Evolutionary conservation across 2,329 filamentous ascomycete genomes (phyloP).

Genomic region (Ustilaginoidea virens): DNA sequence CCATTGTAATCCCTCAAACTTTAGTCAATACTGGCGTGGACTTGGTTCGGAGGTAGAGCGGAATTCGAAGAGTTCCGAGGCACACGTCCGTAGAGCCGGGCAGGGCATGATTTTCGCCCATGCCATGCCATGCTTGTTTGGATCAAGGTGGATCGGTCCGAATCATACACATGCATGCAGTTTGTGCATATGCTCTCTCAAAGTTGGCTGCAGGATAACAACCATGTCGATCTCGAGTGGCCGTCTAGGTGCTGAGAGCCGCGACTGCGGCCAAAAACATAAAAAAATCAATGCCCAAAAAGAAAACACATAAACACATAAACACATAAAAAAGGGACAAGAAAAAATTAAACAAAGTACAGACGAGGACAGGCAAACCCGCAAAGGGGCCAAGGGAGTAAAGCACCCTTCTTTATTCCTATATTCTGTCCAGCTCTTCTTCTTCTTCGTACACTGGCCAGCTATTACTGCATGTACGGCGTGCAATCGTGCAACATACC

Average conservation of each 20-base stretch:
- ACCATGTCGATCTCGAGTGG: no score
- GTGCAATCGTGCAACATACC: not conserved
- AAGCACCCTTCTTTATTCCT: no score
- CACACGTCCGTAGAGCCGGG: conserved; percentile 4
- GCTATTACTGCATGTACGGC: conserved; percentile 1
- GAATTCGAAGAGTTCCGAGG: conserved; percentile 11
- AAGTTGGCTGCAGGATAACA: conserved; percentile 2
- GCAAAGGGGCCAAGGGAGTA: no score
- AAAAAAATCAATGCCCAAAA: no score
- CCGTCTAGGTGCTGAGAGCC: not conserved
- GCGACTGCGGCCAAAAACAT: not conserved
- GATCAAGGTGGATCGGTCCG: not conserved
- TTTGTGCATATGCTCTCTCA: not conserved
- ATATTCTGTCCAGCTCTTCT: no score
- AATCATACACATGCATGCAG: not conserved
- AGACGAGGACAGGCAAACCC: no score
- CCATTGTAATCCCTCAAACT: no score
- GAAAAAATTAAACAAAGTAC: no score
- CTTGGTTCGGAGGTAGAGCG: conserved; percentile 7
- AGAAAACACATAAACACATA: no score
- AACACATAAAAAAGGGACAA: no score
- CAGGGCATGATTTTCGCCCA: not conserved
- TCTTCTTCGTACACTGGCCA: no score
- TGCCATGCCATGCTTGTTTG: not conserved
- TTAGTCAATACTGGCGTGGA: no score